phyloP scores from a whole-genome alignment of 331 rosid species.

The Quercus tomentella region DNA sequence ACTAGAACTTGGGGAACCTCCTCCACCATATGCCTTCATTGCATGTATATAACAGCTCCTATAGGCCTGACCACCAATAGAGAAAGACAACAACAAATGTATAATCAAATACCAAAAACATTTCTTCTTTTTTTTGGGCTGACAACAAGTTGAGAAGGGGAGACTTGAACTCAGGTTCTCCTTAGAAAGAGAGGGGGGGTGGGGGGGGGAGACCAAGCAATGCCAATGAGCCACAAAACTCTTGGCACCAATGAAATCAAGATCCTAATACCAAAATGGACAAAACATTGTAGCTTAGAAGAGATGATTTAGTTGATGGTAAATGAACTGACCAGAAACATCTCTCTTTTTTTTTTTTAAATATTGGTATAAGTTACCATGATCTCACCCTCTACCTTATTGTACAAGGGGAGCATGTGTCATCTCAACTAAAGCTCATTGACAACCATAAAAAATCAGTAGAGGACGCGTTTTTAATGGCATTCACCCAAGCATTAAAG shows the following conservation, averaged over 20 bases:
- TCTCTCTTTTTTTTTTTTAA: no score
- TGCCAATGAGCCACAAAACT: no score
- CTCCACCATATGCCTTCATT: conserved; percentile 89
- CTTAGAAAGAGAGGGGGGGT: no score
- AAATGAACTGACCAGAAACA: background rate
- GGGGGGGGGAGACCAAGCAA: no score
- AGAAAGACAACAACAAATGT: background rate
- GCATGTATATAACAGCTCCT: conserved; percentile 81
- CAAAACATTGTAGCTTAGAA: background rate
- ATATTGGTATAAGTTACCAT: no score
- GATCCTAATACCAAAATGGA: background rate
- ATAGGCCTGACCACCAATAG: conserved; percentile 59
- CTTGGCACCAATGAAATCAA: no score
- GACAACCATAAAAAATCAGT: background rate
- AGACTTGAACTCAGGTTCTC: no score
- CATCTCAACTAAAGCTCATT: no score
- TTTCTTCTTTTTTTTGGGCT: background rate
- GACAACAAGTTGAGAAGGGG: no score
- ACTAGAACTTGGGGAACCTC: conserved; percentile 77
- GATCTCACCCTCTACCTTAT: no score
- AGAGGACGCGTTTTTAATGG: background rate
- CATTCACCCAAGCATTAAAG: background rate
- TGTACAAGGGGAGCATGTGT: no score
- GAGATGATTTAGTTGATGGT: background rate
- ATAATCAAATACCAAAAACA: background rate